These are phyloP conservation scores for Heterobasidion irregulare DNA, from an alignment of 1,284 basidiomycete genomes.

Conservation along the genomic window DNA sequence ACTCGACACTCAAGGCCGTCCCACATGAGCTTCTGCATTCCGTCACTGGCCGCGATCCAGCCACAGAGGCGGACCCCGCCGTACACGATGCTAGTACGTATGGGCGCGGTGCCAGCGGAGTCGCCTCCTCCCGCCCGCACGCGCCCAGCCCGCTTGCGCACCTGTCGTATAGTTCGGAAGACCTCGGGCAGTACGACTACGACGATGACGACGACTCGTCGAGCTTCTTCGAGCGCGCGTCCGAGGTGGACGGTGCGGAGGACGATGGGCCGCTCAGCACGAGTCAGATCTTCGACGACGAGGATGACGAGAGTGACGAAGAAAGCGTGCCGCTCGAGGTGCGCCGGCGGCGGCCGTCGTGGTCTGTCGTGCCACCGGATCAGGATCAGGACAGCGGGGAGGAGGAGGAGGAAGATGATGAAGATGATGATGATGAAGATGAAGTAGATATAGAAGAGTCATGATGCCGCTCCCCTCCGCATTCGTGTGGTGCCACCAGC, in stretches of 20 bases:
- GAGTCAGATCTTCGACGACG: slow-evolving; percentile 9
- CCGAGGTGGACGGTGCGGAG: slow-evolving; percentile 5
- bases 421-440: neutral
- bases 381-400: slow-evolving; percentile 11
- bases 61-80: slow-evolving; percentile 17
- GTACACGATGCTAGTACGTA: slow-evolving; percentile 17
- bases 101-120: neutral
- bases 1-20: slow-evolving; percentile 14
- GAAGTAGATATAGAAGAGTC: too few relatives aligned
- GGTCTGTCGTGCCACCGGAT: slow-evolving; percentile 15
- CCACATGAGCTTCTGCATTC: slow-evolving; percentile 14
- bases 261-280: slow-evolving; percentile 2
- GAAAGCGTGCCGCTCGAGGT: slow-evolving; percentile 22
- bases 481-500: too few relatives aligned
- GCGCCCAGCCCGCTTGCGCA: slow-evolving; percentile 32
- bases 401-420: slow-evolving; percentile 10
- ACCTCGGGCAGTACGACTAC: slow-evolving; percentile 8
- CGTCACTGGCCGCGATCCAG: slow-evolving; percentile 13
- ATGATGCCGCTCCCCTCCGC: too few relatives aligned
- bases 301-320: slow-evolving; percentile 17
- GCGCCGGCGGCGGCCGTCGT: slow-evolving; percentile 27
- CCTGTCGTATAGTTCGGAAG: slow-evolving; percentile 24
- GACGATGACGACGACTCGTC: slow-evolving; percentile 17
- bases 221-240: slow-evolving; percentile 15
- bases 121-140: slow-evolving; percentile 16